These are phyloP conservation scores for Anisodus acutangulus DNA, from an alignment of 257 asterid genomes.

Conservation along the genomic window DNA sequence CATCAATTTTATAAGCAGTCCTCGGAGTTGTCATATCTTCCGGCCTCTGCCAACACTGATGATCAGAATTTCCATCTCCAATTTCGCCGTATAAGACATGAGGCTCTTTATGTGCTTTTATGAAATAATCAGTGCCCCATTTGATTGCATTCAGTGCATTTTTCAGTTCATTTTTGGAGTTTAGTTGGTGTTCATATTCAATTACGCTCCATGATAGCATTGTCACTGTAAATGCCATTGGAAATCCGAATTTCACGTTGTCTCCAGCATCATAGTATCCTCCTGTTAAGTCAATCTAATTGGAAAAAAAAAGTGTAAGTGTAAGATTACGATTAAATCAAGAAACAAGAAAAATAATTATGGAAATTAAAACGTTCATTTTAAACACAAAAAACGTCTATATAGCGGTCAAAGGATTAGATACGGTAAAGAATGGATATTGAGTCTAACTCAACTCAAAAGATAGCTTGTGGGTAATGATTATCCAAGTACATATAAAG, in stretches of 20 bases:
- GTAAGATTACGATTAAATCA: neutral
- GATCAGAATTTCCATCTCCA: constrained; percentile 68
- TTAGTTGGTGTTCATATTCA: constrained; percentile 43
- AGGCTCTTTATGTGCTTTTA: constrained; percentile 66
- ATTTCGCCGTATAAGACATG: constrained; percentile 61
- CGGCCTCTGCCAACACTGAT: constrained; percentile 71
- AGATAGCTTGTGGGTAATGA: too few relatives aligned
- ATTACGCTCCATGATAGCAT: constrained; percentile 69
- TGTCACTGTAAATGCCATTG: constrained; percentile 72
- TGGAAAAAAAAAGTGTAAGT: neutral
- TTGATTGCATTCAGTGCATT: constrained; percentile 51
- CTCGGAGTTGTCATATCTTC: constrained; percentile 76
- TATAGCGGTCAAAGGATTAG: too few relatives aligned
- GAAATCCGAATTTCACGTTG: constrained; percentile 73
- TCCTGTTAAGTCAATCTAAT: constrained; percentile 61
- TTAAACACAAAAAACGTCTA: too few relatives aligned
- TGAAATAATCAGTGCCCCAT: constrained; percentile 76
- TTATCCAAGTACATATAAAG: too few relatives aligned
- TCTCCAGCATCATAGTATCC: constrained; percentile 85
- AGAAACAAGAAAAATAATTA: too few relatives aligned
- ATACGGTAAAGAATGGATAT: too few relatives aligned
- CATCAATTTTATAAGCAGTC: constrained; percentile 44
- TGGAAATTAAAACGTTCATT: too few relatives aligned
- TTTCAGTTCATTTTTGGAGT: constrained; percentile 40
- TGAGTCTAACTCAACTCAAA: too few relatives aligned